Conservation (phyloP, 2,329 filamentous ascomycete species). For the Shiraia sp. region DNA sequence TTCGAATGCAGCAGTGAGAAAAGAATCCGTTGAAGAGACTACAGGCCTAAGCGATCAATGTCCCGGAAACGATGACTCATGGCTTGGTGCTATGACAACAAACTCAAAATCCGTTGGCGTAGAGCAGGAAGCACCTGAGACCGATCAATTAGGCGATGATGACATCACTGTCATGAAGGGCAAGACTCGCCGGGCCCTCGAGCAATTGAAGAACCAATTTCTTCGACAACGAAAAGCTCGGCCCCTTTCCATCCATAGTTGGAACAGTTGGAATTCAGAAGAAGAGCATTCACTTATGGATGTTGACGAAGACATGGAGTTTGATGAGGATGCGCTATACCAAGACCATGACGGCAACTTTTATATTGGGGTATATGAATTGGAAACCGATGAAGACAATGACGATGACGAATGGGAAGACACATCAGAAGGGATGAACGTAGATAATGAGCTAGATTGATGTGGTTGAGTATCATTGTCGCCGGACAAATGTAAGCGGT, state of each 20-base stretch:
- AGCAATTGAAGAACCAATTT: slow-evolving; percentile 13
- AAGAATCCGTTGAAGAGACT: background rate
- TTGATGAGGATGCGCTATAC: slow-evolving; percentile 9
- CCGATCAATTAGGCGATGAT: slow-evolving; percentile 22
- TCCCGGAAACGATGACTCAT: background rate
- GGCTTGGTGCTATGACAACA: background rate
- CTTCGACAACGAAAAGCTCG: slow-evolving; percentile 1
- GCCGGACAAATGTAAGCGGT: background rate
- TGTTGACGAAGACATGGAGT: slow-evolving; percentile 10
- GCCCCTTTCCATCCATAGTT: background rate
- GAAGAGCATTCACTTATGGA: background rate
- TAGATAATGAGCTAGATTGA: slow-evolving; percentile 1
- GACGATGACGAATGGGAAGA: slow-evolving; percentile 56
- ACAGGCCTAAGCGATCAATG: background rate
- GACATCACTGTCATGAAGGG: slow-evolving; percentile 20
- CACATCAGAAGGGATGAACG: background rate
- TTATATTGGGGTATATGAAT: background rate
- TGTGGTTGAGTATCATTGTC: background rate
- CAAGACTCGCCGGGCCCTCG: slow-evolving; percentile 12
- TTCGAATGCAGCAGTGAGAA: no score
- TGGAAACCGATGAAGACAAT: slow-evolving; percentile 25
- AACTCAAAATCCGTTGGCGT: background rate
- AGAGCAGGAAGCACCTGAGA: slow-evolving; percentile 19
- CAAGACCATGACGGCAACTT: slow-evolving; percentile 8
- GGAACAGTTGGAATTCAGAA: slow-evolving; percentile 2